Base-by-base conservation (phyloP, 2,329 filamentous ascomycete species). In the Venturia oleaginea region DNA sequence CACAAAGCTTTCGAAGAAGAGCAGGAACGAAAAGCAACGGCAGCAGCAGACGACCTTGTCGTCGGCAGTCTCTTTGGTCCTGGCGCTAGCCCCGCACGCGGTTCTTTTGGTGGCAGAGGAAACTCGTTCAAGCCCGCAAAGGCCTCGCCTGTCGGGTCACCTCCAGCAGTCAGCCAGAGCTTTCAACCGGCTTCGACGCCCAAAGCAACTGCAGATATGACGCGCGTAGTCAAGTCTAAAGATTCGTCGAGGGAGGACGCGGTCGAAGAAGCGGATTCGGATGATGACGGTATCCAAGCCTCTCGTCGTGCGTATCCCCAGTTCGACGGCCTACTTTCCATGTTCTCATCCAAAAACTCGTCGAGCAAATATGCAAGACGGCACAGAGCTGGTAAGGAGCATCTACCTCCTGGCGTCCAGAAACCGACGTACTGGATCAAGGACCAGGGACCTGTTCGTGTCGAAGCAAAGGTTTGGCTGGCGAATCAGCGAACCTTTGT, bases 381-480 rank as follows among this genome's bases (percentile, higher is more conserved):
- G 27, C 78, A 77, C 78, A 75, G 76, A 54, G 80, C 69, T 77
- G 78, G 34, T 4, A 46, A 43, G 15, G 76, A 77, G 61, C 77
- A 81, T 62, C 81, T 97, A 3, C 94, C 94, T 0, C 89, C 92
- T 32, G 94, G 94, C 38, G 91, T 99, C n/a, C 84, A 84, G 27
- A 87, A 95, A 72, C 94, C 94, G 1, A 85, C 84, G 10, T 83
- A 86, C 68, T 95, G 93, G 87, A 90, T 99, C 81, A 99, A 99
- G 80, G 95, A 99, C 76, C 84, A 89, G 40, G 93, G 94, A 3
- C 90, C 92, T 42, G 84, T 97, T 68, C 89, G 92, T 73, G 91
- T 99, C 65, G 94, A 99, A 78, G 92, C 91, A 67, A 99, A 99
- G 77, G 93, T 99, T 37, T 99, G 94, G 93, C 87, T 99, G 65